Evolutionary conservation across 169 alveolate genomes (phyloP).

Genomic region (Cryptosporidium bovis): DNA sequence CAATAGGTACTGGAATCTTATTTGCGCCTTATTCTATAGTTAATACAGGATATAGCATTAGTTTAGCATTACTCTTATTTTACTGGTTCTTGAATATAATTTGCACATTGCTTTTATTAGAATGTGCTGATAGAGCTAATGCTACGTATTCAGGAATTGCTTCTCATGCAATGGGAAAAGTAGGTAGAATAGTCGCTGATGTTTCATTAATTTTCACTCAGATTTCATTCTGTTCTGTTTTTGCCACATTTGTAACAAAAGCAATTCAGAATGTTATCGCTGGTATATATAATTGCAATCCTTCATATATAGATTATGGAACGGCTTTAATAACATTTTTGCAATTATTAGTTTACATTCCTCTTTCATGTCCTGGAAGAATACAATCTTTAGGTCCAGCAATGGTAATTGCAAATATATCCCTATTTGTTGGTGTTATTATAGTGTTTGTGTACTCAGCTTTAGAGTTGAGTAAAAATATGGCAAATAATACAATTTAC

Average conservation of each 20-base stretch:
- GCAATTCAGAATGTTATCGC: slow-evolving; percentile 63
- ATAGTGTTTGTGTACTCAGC: slow-evolving; percentile 39
- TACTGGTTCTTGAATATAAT: slow-evolving; percentile 49
- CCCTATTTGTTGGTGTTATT: slow-evolving; percentile 16
- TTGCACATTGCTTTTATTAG: slow-evolving; percentile 52
- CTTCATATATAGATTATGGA: slow-evolving; percentile 46
- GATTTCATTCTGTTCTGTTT: slow-evolving; percentile 45
- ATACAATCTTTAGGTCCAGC: slow-evolving; percentile 65
- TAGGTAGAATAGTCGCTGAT: slow-evolving; percentile 51
- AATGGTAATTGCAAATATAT: slow-evolving; percentile 45
- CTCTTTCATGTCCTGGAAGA: slow-evolving; percentile 56
- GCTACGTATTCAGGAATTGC: slow-evolving; percentile 65
- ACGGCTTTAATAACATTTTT: slow-evolving; percentile 60
- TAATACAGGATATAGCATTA: slow-evolving; percentile 33
- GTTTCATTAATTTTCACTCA: slow-evolving; percentile 26
- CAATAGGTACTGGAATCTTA: slow-evolving; percentile 56
- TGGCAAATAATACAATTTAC: slow-evolving; percentile 1
- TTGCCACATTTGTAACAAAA: slow-evolving; percentile 66
- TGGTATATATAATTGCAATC: slow-evolving; percentile 37
- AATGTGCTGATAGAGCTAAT: slow-evolving; percentile 62
- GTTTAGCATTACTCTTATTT: slow-evolving; percentile 10
- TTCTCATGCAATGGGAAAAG: slow-evolving; percentile 29
- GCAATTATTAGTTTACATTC: slow-evolving; percentile 34
- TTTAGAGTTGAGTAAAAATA: slow-evolving; percentile 5
- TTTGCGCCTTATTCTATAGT: slow-evolving; percentile 65